Base-by-base conservation (phyloP, 257 asterid genomes). In the Oldenlandia corymbosa region DNA sequence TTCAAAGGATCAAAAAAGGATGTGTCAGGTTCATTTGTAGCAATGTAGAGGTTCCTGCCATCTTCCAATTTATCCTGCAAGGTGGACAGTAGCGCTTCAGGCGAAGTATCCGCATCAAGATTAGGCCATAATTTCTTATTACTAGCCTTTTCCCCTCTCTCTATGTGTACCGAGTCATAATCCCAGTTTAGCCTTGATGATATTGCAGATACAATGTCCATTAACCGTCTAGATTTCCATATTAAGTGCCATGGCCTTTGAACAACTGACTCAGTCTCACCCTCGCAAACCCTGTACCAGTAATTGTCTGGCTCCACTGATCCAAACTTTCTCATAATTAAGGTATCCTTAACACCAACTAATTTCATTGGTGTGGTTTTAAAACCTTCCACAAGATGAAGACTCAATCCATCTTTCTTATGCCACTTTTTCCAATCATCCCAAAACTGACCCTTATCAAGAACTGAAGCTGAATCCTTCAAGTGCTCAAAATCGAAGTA, bases 201-300 rank as follows among this genome's bases (percentile, higher is more conserved):
- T 31, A 89, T 85, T 45, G 83, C 84, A 5, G 90, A 81, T 5
- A 84, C 95, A 14, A 89, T 71, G 37, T 81, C 87, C 83, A 85
- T 28, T 60, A 89, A 65, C 48, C 88, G 70, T 68, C 88, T 83
- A 23, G 96, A 86, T 63, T 80, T 86, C 87, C 84, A 56, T 31
- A 89, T 62, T 74, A 80, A 60, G 49, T 73, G 81, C 97, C 99
- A 92, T 13, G 99, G 97, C 39, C 94, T 73, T 57, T 78, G 76
- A 58, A 87, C 72, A 6, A 78, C 74, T 31, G 81, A 75, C 53
- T 67, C 86, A 4, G 89, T 71, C 71, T 80, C 91, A 9, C 93
- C 96, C 72, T 89, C 95, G 54, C 99, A 87, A 14, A 92, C 96
- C 50, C 86, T 79, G 63, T 71, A 81, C 97, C 96, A 89, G 66